Evolutionary conservation across 2,329 filamentous ascomycete genomes (phyloP), one percentile per base, ranked within the genome.

Genomic region (Huntiella moniliformis): DNA sequence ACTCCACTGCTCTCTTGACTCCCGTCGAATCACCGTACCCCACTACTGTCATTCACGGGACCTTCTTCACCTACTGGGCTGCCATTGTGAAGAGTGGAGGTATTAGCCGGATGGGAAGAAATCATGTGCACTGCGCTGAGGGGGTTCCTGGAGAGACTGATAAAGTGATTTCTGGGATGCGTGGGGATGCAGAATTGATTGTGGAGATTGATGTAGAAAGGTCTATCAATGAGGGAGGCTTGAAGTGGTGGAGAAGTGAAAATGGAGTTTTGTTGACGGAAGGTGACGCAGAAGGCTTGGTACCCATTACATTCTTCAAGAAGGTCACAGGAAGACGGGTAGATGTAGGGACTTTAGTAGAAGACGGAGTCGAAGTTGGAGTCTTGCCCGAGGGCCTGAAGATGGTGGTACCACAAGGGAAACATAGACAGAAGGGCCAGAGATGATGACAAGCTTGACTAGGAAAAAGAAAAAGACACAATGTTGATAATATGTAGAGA

Each of bases 61-160:
- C 88, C 0, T 93, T 86, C 57, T 83, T 87, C 54, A 72, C 73
- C 11, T 80, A 81, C 15, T 95, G 86, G 80, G 64, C 71, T 1
- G 56, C 67, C 8, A 96, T 98, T 50, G 60, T 86, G 8, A 67
- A 68, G n/a, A 68, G 72, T 0, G 87, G 87, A 4, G 87, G 88
- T 0, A 63, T 98, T 49, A 77, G 74, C 54, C 71, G 70, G 49
- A 96, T 96, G 91, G 68, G 67, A 0, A 64, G 91, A 45, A 92
- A 82, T 52, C 88, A 96, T 56, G 79, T 96, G 22, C 91, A 98
- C 62, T 94, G 91, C 58, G 82, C 83, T 2, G 74, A 76, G 4
- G 85, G 83, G 0, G 64, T 87, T 10, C 77, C 82, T 0, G 52
- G 10, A 50, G 34, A 8, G 54, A 50, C 38, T 16, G 34, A 13